Conservation (phyloP, 2,329 filamentous ascomycete genomes). For the Plenodomus tracheiphilus region DNA sequence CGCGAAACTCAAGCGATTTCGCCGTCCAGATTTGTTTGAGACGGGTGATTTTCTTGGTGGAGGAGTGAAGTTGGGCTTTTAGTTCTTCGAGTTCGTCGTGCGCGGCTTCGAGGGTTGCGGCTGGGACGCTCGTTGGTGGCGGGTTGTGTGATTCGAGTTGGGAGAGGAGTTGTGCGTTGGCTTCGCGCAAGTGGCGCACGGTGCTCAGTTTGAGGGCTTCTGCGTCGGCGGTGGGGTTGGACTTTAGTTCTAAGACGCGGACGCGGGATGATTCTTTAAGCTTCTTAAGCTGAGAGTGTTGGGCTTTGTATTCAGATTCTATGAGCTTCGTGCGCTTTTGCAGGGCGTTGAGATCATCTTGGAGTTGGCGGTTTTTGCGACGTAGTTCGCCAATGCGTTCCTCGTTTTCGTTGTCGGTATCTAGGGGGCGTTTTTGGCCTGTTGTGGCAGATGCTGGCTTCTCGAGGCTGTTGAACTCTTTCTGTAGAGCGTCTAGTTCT, state of each 20-base stretch:
- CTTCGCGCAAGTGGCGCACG: constrained; percentile 73
- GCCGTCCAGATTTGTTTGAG: constrained; percentile 91
- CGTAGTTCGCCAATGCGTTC: constrained; percentile 79
- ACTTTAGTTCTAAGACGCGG: constrained; percentile 80
- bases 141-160: constrained; percentile 61
- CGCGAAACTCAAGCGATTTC: constrained; percentile 92
- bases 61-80: constrained; percentile 56
- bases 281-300: constrained; percentile 70
- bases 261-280: constrained; percentile 72
- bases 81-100: constrained; percentile 73
- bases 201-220: constrained; percentile 84
- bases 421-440: constrained; percentile 66
- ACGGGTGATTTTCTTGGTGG: constrained; percentile 79
- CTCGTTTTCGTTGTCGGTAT: constrained; percentile 55
- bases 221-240: constrained; percentile 87
- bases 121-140: constrained; percentile 65
- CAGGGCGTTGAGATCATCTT: constrained; percentile 72
- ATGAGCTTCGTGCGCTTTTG: constrained; percentile 73
- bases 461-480: constrained; percentile 72
- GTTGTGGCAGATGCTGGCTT: constrained; percentile 49
- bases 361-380: constrained; percentile 85
- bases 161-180: constrained; percentile 80
- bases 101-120: constrained; percentile 73
- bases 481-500: constrained; percentile 75
- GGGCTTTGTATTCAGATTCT: constrained; percentile 74